Conservation (phyloP, 108 stramenopile genomes). For the Aureococcus anophagefferens region DNA sequence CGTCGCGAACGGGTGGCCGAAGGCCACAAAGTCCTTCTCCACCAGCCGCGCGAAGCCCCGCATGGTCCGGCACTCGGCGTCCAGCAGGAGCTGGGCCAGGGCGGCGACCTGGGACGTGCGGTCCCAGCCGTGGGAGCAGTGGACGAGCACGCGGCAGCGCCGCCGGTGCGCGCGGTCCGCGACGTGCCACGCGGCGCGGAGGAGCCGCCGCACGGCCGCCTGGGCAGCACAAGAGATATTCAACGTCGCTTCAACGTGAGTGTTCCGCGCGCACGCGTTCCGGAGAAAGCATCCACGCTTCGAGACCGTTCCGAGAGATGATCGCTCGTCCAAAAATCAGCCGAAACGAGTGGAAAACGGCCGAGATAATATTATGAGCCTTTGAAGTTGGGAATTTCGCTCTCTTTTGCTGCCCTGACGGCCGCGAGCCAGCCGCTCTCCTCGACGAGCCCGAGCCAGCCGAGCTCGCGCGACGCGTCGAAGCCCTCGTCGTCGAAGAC, state of each 20-base stretch:
- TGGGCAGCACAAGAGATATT: too few relatives aligned
- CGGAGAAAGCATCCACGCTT: too few relatives aligned
- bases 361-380: too few relatives aligned
- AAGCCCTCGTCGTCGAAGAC: too few relatives aligned
- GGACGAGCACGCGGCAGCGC: constrained; percentile 78
- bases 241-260: too few relatives aligned
- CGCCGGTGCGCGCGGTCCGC: constrained; percentile 65
- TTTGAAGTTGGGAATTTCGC: too few relatives aligned
- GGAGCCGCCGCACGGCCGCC: constrained; percentile 68
- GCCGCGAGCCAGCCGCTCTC: constrained; percentile 82
- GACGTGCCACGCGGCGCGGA: constrained; percentile 73
- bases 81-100: constrained; percentile 82
- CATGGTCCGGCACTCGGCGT: constrained; percentile 86
- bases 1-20: constrained; percentile 92
- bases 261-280: too few relatives aligned
- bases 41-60: constrained; percentile 82
- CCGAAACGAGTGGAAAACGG: too few relatives aligned
- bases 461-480: constrained; percentile 32
- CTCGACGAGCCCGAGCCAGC: constrained; percentile 68
- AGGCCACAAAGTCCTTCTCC: constrained; percentile 91
- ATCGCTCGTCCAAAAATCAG: too few relatives aligned
- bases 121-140: constrained; percentile 99
- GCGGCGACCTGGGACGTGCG: constrained; percentile 83
- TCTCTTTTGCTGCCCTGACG: too few relatives aligned
- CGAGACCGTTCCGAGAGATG: too few relatives aligned